phyloP scores from a whole-genome alignment of 371 early-diverging fungal species.

The Rhizopus stolonifer region DNA sequence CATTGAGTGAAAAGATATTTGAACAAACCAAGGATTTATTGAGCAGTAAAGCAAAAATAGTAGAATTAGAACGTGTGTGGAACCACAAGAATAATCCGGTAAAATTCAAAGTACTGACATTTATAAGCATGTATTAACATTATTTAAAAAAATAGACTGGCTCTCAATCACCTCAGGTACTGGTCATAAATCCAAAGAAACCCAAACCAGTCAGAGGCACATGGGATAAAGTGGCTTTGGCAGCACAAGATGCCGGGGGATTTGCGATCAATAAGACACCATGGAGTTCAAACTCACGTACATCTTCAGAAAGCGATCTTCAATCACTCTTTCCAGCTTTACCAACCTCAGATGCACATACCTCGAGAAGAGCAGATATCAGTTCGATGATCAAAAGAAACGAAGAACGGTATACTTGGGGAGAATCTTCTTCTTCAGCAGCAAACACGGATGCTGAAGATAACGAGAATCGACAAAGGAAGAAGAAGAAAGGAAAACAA shows the following conservation, averaged over 20 bases:
- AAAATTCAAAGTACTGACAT: constrained; percentile 11
- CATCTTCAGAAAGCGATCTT: constrained; percentile 4
- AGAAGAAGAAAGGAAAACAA: constrained; percentile 59
- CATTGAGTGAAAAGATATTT: constrained; percentile 55
- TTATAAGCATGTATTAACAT: neutral
- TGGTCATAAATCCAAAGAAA: constrained; percentile 16
- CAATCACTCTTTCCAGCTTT: constrained; percentile 22
- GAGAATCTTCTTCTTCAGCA: constrained; percentile 10
- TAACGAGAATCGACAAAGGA: constrained; percentile 27
- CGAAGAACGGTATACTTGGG: constrained; percentile 8
- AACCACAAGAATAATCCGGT: constrained; percentile 65
- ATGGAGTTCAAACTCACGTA: constrained; percentile 22
- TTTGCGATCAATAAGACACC: constrained; percentile 38
- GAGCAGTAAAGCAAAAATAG: constrained; percentile 51
- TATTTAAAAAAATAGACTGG: constrained; percentile 3
- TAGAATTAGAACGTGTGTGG: constrained; percentile 70
- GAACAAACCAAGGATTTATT: constrained; percentile 54
- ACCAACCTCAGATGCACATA: constrained; percentile 5
- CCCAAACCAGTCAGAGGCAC: constrained; percentile 8
- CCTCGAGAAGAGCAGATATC: constrained; percentile 17
- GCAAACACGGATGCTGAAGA: constrained; percentile 10
- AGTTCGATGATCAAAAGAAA: constrained; percentile 7
- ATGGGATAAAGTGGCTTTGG: constrained; percentile 23
- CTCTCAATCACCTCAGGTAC: constrained; percentile 12
- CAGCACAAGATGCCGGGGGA: constrained; percentile 21